Evolutionary conservation across 768 basidiomycete genomes (phyloP).

Genomic region (Suillus variegatus): DNA sequence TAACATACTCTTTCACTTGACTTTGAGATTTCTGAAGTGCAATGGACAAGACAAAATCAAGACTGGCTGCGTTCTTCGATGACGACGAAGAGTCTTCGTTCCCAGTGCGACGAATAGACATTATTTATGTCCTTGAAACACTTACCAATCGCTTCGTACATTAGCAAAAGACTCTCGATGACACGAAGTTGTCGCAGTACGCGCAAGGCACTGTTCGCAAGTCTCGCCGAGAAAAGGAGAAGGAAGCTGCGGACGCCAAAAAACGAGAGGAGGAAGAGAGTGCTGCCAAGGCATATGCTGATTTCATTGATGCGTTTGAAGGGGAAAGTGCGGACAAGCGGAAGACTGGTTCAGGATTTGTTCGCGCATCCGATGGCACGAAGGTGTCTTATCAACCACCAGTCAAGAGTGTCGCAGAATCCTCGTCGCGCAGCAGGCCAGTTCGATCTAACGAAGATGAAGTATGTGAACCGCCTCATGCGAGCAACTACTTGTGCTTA

Average conservation of each 20-base stretch:
- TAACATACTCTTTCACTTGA: conserved; percentile 8
- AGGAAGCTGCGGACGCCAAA: conserved; percentile 90
- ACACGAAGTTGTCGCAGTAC: conserved; percentile 84
- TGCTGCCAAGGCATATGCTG: conserved; percentile 78
- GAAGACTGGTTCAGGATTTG: conserved; percentile 58
- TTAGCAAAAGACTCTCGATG: conserved; percentile 85
- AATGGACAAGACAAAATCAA: conserved; percentile 42
- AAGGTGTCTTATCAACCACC: conserved; percentile 45
- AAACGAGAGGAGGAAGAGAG: conserved; percentile 80
- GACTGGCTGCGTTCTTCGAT: conserved; percentile 80
- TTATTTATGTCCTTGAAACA: conserved; percentile 51
- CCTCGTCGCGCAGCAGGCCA: conserved; percentile 30
- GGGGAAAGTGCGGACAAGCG: conserved; percentile 59
- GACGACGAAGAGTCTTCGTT: conserved; percentile 85
- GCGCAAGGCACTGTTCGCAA: conserved; percentile 85
- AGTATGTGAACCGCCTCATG: conserved; percentile 23
- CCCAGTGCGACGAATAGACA: conserved; percentile 88
- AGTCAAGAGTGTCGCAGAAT: conserved; percentile 30
- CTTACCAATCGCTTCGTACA: conserved; percentile 61
- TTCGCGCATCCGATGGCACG: conserved; percentile 50
- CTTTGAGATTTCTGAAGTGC: conserved; percentile 7
- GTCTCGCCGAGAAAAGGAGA: conserved; percentile 89
- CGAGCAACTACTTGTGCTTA: conserved; percentile 7
- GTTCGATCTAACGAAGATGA: conserved; percentile 35
- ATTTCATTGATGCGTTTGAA: conserved; percentile 85